A percentile compares a stretch with the other conserved stretches of the same genome.
Conservation (phyloP, 257 asterid species). For the Scutellaria barbata region DNA sequence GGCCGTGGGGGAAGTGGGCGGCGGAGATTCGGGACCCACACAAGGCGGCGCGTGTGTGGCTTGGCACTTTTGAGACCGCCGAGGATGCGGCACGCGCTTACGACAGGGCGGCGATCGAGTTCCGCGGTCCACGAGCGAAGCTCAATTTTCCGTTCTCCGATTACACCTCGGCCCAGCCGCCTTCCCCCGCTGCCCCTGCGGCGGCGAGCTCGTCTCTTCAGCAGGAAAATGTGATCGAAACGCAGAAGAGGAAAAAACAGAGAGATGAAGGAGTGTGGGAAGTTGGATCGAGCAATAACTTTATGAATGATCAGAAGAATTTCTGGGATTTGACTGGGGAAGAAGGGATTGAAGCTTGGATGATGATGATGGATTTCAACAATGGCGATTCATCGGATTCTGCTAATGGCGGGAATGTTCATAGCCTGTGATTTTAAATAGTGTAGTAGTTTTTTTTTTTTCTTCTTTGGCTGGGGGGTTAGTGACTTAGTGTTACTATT, state of each 20-base stretch:
- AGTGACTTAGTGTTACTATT: background rate
- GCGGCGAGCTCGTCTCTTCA: conserved; percentile 18
- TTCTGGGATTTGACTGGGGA: conserved; percentile 52
- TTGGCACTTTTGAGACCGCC: conserved; percentile 81
- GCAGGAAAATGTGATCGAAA: background rate
- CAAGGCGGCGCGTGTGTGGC: conserved; percentile 89
- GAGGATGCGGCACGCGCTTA: conserved; percentile 91
- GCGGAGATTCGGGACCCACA: conserved; percentile 87
- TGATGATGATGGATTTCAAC: conserved; percentile 65
- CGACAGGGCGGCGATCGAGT: conserved; percentile 81
- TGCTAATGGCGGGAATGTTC: conserved; percentile 55
- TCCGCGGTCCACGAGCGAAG: conserved; percentile 89
- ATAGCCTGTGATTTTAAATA: conserved; percentile 24
- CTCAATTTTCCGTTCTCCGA: conserved; percentile 77
- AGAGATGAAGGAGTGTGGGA: conserved; percentile 28
- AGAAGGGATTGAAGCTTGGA: conserved; percentile 62
- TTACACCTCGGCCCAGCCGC: conserved; percentile 40
- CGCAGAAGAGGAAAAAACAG: conserved; percentile 9
- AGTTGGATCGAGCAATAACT: conserved; percentile 32
- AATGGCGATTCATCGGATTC: conserved; percentile 60
- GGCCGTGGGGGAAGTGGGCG: conserved; percentile 99
- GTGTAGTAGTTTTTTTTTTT: background rate
- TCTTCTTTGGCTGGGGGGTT: background rate
- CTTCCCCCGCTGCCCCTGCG: conserved; percentile 22
- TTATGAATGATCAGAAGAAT: conserved; percentile 28